Evolutionary conservation across 306 rosid genomes (phyloP), one percentile per base, ranked within the genome.

Genomic region (Cercis canadensis): DNA sequence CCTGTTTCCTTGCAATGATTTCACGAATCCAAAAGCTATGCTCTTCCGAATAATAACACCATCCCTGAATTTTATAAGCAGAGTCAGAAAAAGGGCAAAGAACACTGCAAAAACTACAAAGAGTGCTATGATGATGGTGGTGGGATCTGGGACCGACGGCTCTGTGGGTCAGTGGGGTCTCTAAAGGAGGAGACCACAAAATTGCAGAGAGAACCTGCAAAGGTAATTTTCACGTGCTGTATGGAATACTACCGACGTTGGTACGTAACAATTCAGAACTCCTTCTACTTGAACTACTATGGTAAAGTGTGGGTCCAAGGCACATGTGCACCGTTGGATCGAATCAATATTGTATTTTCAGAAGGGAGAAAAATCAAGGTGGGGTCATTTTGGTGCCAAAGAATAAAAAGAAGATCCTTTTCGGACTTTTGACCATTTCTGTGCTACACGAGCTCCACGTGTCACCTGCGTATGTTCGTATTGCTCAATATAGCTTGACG

Each of bases 31-130:
- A 63, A 70, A 80, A 19, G 36, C 51, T 51, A 57, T 19, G 19
- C 18, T 44, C 57, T 17, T 36, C 40, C 6, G 24, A 60, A 47
- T 69, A 54, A 68, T 19, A 73, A 57, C 57, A 13, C 24, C 19
- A 12, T 51, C 60, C 47, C 62, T 51, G 82, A 76, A 68, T 37
- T 67, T 59, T 34, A 67, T 15, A 67, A 39, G 47, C 67, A 46
- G 74, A 69, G n/a, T 47, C 13, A 41, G 54, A 39, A 45, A 41
- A 36, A 57, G 41, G 17, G 8, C 29, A 24, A 24, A 24, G 29
- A 24, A 24, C 29, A 24, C 29, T 24, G 19, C 51, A 17, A 55
- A 19, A 49, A 44, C 47, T 24, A 51, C 60, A 53, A 39, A 34
- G 53, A 43, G 29, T 13, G 39, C 4, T 9, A 17, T 34, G 54